Conservation (phyloP, 768 basidiomycete genomes). For the Cyclocybe aegerita region DNA sequence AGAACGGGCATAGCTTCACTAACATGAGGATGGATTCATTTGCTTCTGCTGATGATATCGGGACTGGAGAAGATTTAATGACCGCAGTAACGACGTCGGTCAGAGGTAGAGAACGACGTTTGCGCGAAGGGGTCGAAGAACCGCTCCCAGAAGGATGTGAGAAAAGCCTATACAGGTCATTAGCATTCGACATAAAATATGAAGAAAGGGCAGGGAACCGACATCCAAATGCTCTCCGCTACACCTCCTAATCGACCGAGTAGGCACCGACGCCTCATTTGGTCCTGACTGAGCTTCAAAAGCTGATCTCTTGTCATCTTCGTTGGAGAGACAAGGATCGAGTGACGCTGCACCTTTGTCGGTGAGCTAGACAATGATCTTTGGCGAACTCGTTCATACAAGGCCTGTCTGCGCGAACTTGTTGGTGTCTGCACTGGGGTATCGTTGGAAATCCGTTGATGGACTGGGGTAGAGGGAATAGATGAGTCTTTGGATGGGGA, state of each 20-base stretch:
- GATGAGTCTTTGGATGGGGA: conserved; percentile 31
- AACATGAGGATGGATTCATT: conserved; percentile 71
- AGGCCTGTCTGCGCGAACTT: conserved; percentile 73
- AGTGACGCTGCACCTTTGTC: conserved; percentile 49
- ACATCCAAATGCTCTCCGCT: conserved; percentile 92
- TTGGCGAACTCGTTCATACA: conserved; percentile 80
- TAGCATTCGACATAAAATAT: not conserved
- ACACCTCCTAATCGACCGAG: conserved; percentile 76
- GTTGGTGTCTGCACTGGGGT: conserved; percentile 70
- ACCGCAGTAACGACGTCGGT: conserved; percentile 68
- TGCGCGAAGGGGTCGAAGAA: conserved; percentile 58
- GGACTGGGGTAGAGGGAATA: conserved; percentile 67
- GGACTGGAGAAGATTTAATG: conserved; percentile 79
- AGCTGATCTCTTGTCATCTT: conserved; percentile 66
- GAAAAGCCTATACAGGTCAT: conserved; percentile 56
- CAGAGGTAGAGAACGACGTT: conserved; percentile 67
- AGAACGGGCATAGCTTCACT: conserved; percentile 75
- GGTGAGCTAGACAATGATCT: conserved; percentile 69
- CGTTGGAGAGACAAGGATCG: conserved; percentile 30
- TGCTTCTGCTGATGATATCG: conserved; percentile 76
- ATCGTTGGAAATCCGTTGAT: conserved; percentile 53
- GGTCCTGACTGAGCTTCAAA: conserved; percentile 73
- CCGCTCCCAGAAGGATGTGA: conserved; percentile 55
- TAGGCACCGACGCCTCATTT: conserved; percentile 71
- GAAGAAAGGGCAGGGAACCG: conserved; percentile 22